Evolutionary conservation across 768 basidiomycete species (phyloP).

Genomic region (Cubamyces lactineus): DNA sequence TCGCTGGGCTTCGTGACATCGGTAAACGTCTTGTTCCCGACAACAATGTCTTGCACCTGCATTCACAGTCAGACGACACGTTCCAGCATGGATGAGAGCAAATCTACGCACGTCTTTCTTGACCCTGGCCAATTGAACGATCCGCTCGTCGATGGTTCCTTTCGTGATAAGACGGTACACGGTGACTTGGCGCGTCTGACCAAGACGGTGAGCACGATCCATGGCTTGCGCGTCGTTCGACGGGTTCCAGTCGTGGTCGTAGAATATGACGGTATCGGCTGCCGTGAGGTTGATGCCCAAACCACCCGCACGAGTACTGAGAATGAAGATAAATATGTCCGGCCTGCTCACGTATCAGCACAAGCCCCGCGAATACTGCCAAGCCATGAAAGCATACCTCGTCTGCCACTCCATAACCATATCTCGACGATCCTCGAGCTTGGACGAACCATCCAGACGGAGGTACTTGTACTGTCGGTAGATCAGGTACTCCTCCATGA

Average conservation of each 20-base stretch:
- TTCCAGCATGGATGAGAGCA: no score
- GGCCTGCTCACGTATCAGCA: conserved; percentile 48
- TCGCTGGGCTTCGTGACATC: conserved; percentile 95
- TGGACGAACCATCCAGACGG: conserved; percentile 90
- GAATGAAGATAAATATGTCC: conserved; percentile 86
- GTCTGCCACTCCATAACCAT: conserved; percentile 99
- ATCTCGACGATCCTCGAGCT: conserved; percentile 93
- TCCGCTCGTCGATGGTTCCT: conserved; percentile 96
- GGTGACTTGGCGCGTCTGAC: conserved; percentile 96
- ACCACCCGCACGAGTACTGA: conserved; percentile 95
- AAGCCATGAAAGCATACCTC: conserved; percentile 50
- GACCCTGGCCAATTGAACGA: conserved; percentile 92
- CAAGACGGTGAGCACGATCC: conserved; percentile 96
- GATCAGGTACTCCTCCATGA: conserved; percentile 98
- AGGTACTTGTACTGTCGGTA: conserved; percentile 96
- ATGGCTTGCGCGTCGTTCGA: conserved; percentile 98
- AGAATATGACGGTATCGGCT: conserved; percentile 94
- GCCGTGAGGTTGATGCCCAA: conserved; percentile 96
- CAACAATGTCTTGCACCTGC: conserved; percentile 98
- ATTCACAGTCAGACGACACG: conserved; percentile 1
- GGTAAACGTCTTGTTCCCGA: conserved; percentile 94
- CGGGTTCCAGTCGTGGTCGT: conserved; percentile 96
- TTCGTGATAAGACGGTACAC: conserved; percentile 93
- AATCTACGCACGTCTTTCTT: conserved; percentile 83
- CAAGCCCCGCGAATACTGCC: not conserved